Conservation (phyloP, 345 rosid genomes). For the Cardiospermum halicacabum region DNA sequence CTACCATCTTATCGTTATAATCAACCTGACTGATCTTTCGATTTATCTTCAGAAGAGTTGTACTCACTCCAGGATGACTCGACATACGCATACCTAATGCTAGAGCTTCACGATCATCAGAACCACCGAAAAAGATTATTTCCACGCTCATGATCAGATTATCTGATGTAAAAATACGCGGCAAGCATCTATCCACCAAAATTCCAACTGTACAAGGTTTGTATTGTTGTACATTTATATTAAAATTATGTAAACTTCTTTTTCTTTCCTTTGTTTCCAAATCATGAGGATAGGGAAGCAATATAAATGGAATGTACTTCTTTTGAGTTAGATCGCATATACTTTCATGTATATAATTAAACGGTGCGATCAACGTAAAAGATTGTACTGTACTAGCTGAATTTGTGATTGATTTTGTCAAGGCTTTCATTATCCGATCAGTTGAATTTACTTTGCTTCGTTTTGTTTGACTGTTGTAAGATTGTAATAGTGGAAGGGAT, state of each 20-base stretch:
- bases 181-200: constrained; percentile 18
- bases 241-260: constrained; percentile 9
- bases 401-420: constrained; percentile 13
- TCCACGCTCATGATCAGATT: constrained; percentile 12
- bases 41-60: constrained; percentile 18
- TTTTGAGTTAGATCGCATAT: constrained; percentile 29
- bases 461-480: constrained; percentile 10
- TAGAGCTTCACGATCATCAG: constrained; percentile 32
- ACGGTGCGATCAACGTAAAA: constrained; percentile 21
- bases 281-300: constrained; percentile 21
- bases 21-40: too few species aligned
- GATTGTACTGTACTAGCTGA: not conserved
- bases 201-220: constrained; percentile 32
- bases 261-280: not conserved
- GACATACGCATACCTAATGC: constrained; percentile 25
- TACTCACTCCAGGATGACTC: constrained; percentile 8
- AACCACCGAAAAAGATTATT: constrained; percentile 27
- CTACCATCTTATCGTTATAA: too few species aligned
- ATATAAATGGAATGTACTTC: constrained; percentile 13
- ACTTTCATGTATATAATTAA: constrained; percentile 26
- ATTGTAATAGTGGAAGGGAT: constrained; percentile 19
- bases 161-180: not conserved
- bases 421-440: constrained; percentile 25
- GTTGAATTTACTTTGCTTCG: not conserved
- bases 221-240: constrained; percentile 6